Evolutionary conservation across 495 filamentous ascomycete species (phyloP).

Genomic region (Penicillium cosmopolitanum): DNA sequence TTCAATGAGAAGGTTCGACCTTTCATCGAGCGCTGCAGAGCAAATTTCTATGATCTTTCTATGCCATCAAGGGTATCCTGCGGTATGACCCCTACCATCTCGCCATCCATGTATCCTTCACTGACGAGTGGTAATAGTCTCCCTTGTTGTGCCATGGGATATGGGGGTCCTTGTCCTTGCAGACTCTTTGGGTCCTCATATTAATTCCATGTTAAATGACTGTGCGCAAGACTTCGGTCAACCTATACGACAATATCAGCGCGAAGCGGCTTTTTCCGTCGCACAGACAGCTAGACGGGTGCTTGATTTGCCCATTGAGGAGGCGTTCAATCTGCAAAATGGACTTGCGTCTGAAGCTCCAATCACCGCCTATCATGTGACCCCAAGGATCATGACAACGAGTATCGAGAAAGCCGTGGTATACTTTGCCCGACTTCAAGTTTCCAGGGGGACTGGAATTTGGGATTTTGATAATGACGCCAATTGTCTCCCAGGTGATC

Average conservation of each 20-base stretch:
- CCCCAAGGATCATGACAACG: conserved; percentile 23
- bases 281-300: conserved; percentile 14
- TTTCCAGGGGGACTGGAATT: neutral
- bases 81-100: conserved; percentile 11
- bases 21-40: conserved; percentile 22
- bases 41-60: conserved; percentile 16
- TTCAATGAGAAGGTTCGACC: conserved; percentile 18
- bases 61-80: conserved; percentile 21
- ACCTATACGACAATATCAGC: conserved; percentile 6
- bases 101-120: neutral
- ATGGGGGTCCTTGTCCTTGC: conserved; percentile 22
- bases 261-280: conserved; percentile 10
- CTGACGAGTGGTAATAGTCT: conserved; percentile 14
- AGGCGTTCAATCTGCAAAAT: conserved; percentile 27
- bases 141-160: conserved; percentile 24
- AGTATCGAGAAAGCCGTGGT: conserved; percentile 27
- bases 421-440: conserved; percentile 9
- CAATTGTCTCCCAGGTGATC: neutral
- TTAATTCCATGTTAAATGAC: neutral
- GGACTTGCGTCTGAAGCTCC: conserved; percentile 22
- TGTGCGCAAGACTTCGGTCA: neutral
- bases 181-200: conserved; percentile 14
- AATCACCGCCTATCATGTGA: conserved; percentile 29
- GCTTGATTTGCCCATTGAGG: conserved; percentile 17
- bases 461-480: neutral